Base-by-base conservation (phyloP, 2,329 filamentous ascomycete species). In the Colletotrichum destructivum region DNA sequence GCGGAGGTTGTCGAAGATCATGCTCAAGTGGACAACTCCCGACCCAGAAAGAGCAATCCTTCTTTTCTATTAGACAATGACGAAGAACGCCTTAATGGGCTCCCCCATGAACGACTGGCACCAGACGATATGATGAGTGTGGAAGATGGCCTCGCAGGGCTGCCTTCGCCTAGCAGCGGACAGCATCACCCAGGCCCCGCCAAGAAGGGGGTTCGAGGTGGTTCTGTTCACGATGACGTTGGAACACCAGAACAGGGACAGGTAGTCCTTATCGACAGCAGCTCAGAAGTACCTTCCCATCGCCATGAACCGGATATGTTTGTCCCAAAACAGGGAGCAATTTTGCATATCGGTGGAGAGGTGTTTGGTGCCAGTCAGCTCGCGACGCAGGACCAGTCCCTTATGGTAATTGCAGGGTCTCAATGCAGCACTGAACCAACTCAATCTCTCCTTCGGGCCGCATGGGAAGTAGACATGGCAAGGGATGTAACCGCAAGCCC, bases 401-500 rank as follows among this genome's bases (percentile, higher is more conserved):
- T 21, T n/a, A n/a, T 18, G 26, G 31, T 9, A 8, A 18, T 52
- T 38, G n/a, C 47, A 52, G 15, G 21, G 15, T n/a, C 35, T 31
- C 46, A 18, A 13, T 35, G 8, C 35, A 52, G 13, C 11, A 42
- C 16, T 31, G 46, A 51, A 40, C 38, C 35, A 4, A 49, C 26
- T 15, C 65, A 57, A 35, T 56, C n/a, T 7, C 13, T 59, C 23
- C 44, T 67, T 38, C 42, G 57, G 21, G 38, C 51, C n/a, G 42
- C 26, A 8, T 73, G 70, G 63, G 49, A 69, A n/a, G 68, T 74
- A 6, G 57, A 72, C 13, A 46, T 68, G 38, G 42, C 47, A 35
- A 69, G 71, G 52, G 62, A 56, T 16, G n/a, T 61, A 8, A 69
- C 69, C 15, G 65, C 40, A 47, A 72, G 65, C 31, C 69, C 69